Conservation (phyloP, 495 filamentous ascomycete species). For the Hypoxylon lienhwacheense region DNA sequence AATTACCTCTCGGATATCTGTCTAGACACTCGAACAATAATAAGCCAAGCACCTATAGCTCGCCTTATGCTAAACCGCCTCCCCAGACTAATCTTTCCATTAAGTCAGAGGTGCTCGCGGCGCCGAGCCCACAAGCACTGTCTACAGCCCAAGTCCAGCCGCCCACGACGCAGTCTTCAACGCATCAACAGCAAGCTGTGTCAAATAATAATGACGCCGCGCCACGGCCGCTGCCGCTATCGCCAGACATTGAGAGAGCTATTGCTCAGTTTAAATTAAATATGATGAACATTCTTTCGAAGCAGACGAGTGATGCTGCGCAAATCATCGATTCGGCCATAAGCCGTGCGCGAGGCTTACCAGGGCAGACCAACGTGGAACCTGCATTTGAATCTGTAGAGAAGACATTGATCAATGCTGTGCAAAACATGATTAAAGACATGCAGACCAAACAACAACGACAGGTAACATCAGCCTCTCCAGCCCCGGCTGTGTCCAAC, state of each 20-base stretch:
- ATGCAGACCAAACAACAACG: slow-evolving; percentile 33
- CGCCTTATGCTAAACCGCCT: slow-evolving; percentile 47
- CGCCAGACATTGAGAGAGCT: slow-evolving; percentile 36
- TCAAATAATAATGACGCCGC: slow-evolving; percentile 13
- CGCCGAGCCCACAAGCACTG: slow-evolving; percentile 22
- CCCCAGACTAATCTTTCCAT: slow-evolving; percentile 29
- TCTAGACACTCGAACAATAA: slow-evolving; percentile 39
- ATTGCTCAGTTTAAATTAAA: slow-evolving; percentile 37
- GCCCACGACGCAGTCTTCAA: slow-evolving; percentile 1
- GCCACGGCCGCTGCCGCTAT: slow-evolving; percentile 4
- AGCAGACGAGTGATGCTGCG: slow-evolving; percentile 32
- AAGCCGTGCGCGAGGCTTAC: slow-evolving; percentile 32
- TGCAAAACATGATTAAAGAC: slow-evolving; percentile 36
- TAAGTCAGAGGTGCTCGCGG: slow-evolving; percentile 23
- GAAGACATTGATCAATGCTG: slow-evolving; percentile 33
- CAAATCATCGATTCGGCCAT: slow-evolving; percentile 36
- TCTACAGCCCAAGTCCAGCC: slow-evolving; percentile 19
- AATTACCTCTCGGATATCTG: slow-evolving; percentile 40
- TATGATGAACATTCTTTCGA: slow-evolving; percentile 33
- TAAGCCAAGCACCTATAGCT: slow-evolving; percentile 46
- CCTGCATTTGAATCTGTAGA: slow-evolving; percentile 34
- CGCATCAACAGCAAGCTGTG: slow-evolving; percentile 14
- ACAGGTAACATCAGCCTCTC: slow-evolving; percentile 33
- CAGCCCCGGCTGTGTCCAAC: slow-evolving; percentile 11
- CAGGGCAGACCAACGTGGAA: slow-evolving; percentile 31